Evolutionary conservation across 164 flowering plant genomes (phyloP), one percentile per base, ranked within the genome.

Genomic region (Aristolochia californica): DNA sequence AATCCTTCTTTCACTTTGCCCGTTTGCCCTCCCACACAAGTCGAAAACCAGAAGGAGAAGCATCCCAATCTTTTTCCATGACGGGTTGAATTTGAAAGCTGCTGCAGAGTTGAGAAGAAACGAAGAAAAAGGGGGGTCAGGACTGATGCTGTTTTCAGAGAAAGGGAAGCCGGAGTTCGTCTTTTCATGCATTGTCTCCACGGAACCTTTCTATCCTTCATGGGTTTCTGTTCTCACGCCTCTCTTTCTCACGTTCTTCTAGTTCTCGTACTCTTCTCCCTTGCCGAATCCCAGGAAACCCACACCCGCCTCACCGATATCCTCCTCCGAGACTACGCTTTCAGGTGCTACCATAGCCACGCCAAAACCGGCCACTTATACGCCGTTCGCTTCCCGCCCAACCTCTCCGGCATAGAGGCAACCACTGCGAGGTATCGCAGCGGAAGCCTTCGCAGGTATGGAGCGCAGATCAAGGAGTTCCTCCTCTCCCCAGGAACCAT

Each of bases 381-480:
- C 61, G 25, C 55, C 10, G 74, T 87, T 8, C 38, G 53, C 7
- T 66, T 90, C 26, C 96, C 97, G 0, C 57, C 69, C 1, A 82
- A 83, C 62, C 64, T 89, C 60, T 74, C 97, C 7, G 86, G 80
- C 61, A 69, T 88, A 67, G 70, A 34, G 9, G 93, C 83, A 14
- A 67, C 71, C 48, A 66, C 78, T 0, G 81, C 59, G 43, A 76
- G 82, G 56, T 80, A 72, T 66, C 67, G 97, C 22, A 85, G 97
- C 47, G 96, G 97, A 10, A 90, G 99, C 63, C 81, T 94, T 5
- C 68, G 72, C 0, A 61, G 95, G 61, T 85, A 87, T 23, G 97
- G 97, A 1, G 90, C 90, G 2, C 64, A 40, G 48, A 48, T 85
- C 26, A 70, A 77, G 30, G 90, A 90, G 66, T 85, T 94, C 64